Conservation (phyloP, 2,329 filamentous ascomycete genomes). For the Blastomyces parvus region DNA sequence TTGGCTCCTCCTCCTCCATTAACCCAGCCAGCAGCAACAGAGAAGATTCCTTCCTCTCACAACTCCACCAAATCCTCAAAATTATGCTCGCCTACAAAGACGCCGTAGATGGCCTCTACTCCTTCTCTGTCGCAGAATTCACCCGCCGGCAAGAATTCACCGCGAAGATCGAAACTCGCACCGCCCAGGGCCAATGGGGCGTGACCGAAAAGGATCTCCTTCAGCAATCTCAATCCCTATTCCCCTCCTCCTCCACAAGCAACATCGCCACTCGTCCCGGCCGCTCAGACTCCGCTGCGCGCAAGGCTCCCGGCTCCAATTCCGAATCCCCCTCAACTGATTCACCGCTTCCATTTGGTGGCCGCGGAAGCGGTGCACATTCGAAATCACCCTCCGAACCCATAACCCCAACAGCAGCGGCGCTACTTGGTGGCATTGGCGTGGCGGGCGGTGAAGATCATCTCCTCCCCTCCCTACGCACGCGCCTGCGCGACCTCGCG, state of each 20-base stretch:
- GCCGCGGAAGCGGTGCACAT: not conserved
- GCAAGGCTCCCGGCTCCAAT: not conserved
- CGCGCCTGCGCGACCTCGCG: slow-evolving; percentile 62
- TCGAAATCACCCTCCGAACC: slow-evolving; percentile 4
- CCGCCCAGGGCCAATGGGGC: slow-evolving; percentile 56
- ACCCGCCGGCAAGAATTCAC: slow-evolving; percentile 78
- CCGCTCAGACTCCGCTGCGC: slow-evolving; percentile 16
- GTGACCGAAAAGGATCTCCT: slow-evolving; percentile 46
- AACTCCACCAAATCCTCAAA: slow-evolving; percentile 85
- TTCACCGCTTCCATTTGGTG: slow-evolving; percentile 4
- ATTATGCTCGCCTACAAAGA: slow-evolving; percentile 92
- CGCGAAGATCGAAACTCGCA: slow-evolving; percentile 59
- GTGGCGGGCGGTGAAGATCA: slow-evolving; percentile 41
- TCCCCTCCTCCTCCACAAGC: slow-evolving; percentile 9
- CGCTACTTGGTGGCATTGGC: slow-evolving; percentile 1
- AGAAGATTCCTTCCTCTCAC: slow-evolving; percentile 75
- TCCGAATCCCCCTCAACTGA: slow-evolving; percentile 20
- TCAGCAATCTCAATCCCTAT: slow-evolving; percentile 17
- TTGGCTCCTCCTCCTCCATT: slow-evolving; percentile 53
- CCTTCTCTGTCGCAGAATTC: slow-evolving; percentile 89
- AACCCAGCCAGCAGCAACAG: slow-evolving; percentile 39
- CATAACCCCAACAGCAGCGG: not conserved
- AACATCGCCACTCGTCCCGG: slow-evolving; percentile 15
- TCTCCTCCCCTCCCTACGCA: slow-evolving; percentile 65
- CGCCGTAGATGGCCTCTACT: slow-evolving; percentile 86